Percentiles rank a stretch among this genome's conserved stretches.
Evolutionary conservation across 768 basidiomycete genomes (phyloP).

Genomic region (Leccinum variicolor): DNA sequence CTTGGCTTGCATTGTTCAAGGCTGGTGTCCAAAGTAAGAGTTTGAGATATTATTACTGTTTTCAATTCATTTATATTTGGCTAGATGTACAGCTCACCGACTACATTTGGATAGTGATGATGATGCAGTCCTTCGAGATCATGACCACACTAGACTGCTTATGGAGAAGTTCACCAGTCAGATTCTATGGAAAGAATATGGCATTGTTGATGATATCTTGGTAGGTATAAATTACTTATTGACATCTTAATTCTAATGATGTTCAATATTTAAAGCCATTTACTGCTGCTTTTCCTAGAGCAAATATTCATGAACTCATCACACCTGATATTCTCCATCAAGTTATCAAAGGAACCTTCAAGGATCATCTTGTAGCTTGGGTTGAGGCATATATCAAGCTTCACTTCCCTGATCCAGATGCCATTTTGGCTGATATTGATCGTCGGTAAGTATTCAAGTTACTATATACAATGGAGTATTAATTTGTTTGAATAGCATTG

Average conservation of each 20-base stretch:
- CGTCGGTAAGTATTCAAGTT: neutral
- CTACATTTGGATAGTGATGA: neutral
- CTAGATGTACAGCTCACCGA: neutral
- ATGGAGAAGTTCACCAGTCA: neutral
- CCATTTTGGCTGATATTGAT: neutral
- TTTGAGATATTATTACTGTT: neutral
- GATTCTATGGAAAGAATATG: neutral
- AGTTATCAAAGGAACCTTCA: neutral
- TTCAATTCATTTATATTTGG: neutral
- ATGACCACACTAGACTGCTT: neutral
- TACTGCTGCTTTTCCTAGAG: neutral
- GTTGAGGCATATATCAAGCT: neutral
- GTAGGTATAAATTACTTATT: neutral
- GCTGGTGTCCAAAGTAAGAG: neutral
- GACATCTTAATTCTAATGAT: neutral
- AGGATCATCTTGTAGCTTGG: neutral
- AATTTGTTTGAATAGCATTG: neutral
- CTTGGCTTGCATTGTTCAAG: slow-evolving; percentile 8
- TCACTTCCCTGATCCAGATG: neutral
- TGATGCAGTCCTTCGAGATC: too few relatives aligned
- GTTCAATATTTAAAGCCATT: neutral
- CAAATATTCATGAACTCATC: neutral
- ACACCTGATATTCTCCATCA: neutral
- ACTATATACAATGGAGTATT: too few relatives aligned
- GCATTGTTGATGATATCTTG: neutral